Evolutionary conservation across 305 asterid genomes (phyloP).

Genomic region (Solanum hybrid): DNA sequence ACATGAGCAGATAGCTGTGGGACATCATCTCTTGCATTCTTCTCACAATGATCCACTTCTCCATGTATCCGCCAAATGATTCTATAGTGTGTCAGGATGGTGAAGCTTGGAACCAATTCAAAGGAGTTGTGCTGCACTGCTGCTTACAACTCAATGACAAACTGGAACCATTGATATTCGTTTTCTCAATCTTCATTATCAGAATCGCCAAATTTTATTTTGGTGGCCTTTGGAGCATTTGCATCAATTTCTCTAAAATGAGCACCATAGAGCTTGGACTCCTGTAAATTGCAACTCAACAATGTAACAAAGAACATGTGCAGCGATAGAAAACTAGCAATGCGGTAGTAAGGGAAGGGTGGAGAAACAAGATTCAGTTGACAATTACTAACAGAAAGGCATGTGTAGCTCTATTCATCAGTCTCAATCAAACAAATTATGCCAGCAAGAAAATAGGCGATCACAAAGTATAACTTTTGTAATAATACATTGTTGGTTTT

Average conservation of each 20-base stretch:
- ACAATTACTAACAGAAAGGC: not conserved
- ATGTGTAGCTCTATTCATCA: not conserved
- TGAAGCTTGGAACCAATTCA: not conserved
- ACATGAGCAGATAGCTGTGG: not conserved
- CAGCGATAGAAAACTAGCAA: not conserved
- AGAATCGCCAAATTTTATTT: constrained; percentile 57
- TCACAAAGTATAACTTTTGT: not conserved
- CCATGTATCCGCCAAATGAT: not conserved
- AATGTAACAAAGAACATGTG: not conserved
- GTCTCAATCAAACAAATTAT: not conserved
- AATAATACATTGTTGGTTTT: not conserved
- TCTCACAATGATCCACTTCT: not conserved
- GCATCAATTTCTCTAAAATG: constrained; percentile 81
- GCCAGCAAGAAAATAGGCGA: not conserved
- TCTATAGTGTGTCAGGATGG: not conserved
- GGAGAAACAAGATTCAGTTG: not conserved
- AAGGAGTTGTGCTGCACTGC: not conserved
- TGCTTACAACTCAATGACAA: not conserved
- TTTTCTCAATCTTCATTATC: constrained; percentile 48
- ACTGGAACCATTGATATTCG: not conserved
- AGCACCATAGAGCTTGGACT: constrained; percentile 89
- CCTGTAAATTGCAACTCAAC: constrained; percentile 38
- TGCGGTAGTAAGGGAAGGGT: not conserved
- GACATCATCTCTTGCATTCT: not conserved
- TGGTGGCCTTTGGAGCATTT: constrained; percentile 88